A percentile compares a stretch with the other conserved stretches of the same genome.
Evolutionary conservation across 2,329 filamentous ascomycete genomes (phyloP).

Genomic region (Fusarium coicis): DNA sequence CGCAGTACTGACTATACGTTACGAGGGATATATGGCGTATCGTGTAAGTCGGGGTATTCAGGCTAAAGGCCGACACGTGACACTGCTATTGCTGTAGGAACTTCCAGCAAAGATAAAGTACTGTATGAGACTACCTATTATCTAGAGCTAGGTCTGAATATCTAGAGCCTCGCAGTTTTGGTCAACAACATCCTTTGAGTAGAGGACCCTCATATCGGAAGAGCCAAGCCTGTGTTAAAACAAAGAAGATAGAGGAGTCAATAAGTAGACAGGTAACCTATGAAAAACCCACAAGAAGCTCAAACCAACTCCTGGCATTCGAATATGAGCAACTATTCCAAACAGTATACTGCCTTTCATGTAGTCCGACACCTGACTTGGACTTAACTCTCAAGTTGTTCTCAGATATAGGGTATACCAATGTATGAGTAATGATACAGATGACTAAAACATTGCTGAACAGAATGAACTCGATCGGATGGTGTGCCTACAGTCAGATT

Average conservation of each 20-base stretch:
- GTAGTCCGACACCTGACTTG: background rate
- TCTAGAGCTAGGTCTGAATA: background rate
- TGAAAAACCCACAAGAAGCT: background rate
- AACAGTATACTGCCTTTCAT: background rate
- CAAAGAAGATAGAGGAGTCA: background rate
- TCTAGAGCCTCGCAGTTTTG: background rate
- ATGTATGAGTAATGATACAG: background rate
- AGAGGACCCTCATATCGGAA: background rate
- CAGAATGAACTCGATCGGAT: background rate
- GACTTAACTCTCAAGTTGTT: background rate
- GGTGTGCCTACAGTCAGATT: background rate
- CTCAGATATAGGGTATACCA: background rate
- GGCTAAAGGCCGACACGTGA: constrained; percentile 32
- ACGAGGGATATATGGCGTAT: background rate
- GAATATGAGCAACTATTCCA: background rate
- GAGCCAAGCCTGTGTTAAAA: background rate
- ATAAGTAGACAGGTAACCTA: background rate
- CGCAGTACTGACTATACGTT: background rate
- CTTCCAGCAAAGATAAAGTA: background rate
- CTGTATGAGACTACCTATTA: background rate
- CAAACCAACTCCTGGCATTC: background rate
- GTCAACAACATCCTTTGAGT: background rate
- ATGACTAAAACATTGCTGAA: background rate
- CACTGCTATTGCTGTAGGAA: background rate
- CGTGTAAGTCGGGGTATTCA: background rate